phyloP scores from a whole-genome alignment of 441 rosid genomes.

The Capsella rubella region DNA sequence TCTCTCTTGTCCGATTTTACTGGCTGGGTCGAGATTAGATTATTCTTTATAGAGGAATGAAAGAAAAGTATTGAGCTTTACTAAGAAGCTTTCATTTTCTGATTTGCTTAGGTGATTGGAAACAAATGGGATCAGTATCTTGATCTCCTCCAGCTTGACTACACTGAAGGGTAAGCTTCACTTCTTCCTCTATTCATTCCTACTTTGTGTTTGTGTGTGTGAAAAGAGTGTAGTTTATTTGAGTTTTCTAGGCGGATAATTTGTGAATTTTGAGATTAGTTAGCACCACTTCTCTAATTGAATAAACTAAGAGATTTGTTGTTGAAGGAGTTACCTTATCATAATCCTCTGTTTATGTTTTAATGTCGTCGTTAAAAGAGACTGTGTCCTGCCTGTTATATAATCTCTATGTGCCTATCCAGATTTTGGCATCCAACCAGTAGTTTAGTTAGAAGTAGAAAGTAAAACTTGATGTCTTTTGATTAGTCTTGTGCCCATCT shows the following conservation, averaged over 20 bases:
- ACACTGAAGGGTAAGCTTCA: slow-evolving; percentile 80
- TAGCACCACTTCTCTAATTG: background rate
- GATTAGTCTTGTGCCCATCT: background rate
- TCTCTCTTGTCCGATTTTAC: background rate
- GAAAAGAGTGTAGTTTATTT: slow-evolving; percentile 8
- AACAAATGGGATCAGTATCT: slow-evolving; percentile 95
- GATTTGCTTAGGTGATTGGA: slow-evolving; percentile 72
- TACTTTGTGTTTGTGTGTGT: slow-evolving; percentile 2
- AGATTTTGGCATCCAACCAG: background rate
- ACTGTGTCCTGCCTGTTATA: background rate
- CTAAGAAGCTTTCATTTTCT: slow-evolving; percentile 19
- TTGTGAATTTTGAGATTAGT: slow-evolving; percentile 8
- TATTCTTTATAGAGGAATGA: background rate
- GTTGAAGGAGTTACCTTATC: background rate
- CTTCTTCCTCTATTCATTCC: slow-evolving; percentile 20
- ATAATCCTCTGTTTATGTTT: background rate
- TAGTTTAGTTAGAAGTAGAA: background rate
- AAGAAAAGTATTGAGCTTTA: slow-evolving; percentile 21
- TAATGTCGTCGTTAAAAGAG: background rate
- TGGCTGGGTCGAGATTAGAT: slow-evolving; percentile 1
- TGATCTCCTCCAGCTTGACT: slow-evolving; percentile 92
- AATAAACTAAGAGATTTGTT: background rate
- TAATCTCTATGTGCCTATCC: background rate
- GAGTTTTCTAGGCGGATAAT: background rate
- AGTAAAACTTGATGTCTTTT: slow-evolving; percentile 4